Evolutionary conservation across 495 filamentous ascomycete species (phyloP).

Genomic region (Podospora comata): DNA sequence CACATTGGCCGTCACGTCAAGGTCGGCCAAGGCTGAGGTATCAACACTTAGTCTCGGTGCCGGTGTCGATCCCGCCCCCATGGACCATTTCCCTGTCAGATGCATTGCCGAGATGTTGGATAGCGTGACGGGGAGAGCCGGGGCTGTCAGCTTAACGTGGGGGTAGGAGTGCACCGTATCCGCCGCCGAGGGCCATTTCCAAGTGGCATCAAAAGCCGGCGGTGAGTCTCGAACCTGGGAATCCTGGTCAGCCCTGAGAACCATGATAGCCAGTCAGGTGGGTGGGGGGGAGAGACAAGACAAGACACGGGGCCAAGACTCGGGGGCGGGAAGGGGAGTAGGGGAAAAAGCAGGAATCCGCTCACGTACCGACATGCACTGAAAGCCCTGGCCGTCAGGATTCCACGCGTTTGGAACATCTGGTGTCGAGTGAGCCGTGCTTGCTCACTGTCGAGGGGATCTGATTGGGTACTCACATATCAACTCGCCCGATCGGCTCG

Average conservation of each 20-base stretch:
- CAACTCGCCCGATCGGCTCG: conserved; percentile 22
- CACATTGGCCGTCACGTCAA: conserved; percentile 27
- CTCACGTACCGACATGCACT: conserved; percentile 30
- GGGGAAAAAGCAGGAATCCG: conserved; percentile 3
- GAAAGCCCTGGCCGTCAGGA: conserved; percentile 27
- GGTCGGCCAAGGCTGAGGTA: conserved; percentile 18
- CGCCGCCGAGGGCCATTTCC: conserved; percentile 26
- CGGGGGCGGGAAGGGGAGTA: conserved; percentile 8
- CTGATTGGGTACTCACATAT: conserved; percentile 25
- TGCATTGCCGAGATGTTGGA: conserved; percentile 32
- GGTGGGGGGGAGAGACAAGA: neutral
- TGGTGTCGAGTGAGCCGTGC: conserved; percentile 7
- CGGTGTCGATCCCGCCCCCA: conserved; percentile 30
- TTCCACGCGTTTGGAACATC: conserved; percentile 34
- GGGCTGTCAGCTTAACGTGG: conserved; percentile 32
- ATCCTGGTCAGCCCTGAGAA: conserved; percentile 14
- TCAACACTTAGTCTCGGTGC: conserved; percentile 21
- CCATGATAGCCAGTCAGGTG: neutral
- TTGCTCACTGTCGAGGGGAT: neutral
- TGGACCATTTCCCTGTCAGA: conserved; percentile 30
- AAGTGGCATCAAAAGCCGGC: conserved; percentile 32
- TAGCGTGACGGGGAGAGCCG: conserved; percentile 24
- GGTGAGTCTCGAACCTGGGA: conserved; percentile 31
- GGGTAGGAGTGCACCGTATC: conserved; percentile 32
- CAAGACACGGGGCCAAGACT: conserved; percentile 3